phyloP scores from a whole-genome alignment of 2,329 filamentous ascomycete species.

The Neurospora sp. region DNA sequence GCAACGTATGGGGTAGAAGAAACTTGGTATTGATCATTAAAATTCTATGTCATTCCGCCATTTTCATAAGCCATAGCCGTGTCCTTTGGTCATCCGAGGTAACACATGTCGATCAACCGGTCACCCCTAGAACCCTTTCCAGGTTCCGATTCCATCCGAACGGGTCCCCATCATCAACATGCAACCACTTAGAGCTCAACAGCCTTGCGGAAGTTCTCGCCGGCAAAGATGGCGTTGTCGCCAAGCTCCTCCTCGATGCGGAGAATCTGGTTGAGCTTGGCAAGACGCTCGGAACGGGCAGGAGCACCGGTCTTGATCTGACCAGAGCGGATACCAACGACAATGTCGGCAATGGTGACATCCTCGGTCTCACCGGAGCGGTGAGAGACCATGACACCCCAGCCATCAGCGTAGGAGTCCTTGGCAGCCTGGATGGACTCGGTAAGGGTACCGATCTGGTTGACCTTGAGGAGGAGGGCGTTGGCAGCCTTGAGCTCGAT shows the following conservation, averaged over 20 bases:
- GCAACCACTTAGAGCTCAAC: slow-evolving; percentile 61
- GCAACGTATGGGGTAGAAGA: neutral
- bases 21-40: slow-evolving; percentile 15
- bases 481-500: slow-evolving; percentile 99
- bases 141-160: slow-evolving; percentile 11
- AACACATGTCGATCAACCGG: slow-evolving; percentile 8
- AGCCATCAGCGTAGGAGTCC: slow-evolving; percentile 89
- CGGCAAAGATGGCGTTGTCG: slow-evolving; percentile 82
- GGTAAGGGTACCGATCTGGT: slow-evolving; percentile 98
- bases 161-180: neutral
- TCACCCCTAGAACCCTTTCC: slow-evolving; percentile 2
- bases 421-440: slow-evolving; percentile 99
- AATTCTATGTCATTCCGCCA: slow-evolving; percentile 11
- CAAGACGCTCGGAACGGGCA: slow-evolving; percentile 91
- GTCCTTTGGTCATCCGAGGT: slow-evolving; percentile 13
- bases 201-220: slow-evolving; percentile 80
- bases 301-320: slow-evolving; percentile 99
- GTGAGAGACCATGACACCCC: slow-evolving; percentile 99
- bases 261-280: slow-evolving; percentile 99
- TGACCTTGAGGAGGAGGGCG: slow-evolving; percentile 96
- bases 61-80: slow-evolving; percentile 17
- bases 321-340: slow-evolving; percentile 88
- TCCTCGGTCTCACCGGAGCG: slow-evolving; percentile 99
- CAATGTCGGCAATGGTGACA: slow-evolving; percentile 97
- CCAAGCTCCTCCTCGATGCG: slow-evolving; percentile 99